Conservation (phyloP, 352 stramenopile species). For the Globisporangium middletonii region DNA sequence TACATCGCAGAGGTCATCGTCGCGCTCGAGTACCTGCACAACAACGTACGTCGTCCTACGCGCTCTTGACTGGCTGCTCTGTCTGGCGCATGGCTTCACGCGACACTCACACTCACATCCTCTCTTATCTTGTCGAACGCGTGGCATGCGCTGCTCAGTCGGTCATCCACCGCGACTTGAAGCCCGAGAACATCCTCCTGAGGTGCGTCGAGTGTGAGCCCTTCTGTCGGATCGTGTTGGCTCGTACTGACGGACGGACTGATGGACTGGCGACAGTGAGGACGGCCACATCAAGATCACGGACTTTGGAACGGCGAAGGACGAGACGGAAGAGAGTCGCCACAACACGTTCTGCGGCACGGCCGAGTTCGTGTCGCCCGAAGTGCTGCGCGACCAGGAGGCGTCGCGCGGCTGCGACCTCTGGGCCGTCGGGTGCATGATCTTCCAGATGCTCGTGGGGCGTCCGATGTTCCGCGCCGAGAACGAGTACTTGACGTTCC, state of each 20-base stretch:
- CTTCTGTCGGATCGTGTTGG: not conserved
- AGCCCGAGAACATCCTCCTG: conserved; percentile 88
- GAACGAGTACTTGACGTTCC: conserved; percentile 90
- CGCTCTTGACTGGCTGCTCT: not conserved
- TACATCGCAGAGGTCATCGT: conserved; percentile 93
- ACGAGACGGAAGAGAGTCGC: conserved; percentile 71
- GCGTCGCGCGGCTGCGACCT: conserved; percentile 82
- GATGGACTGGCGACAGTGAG: conserved; percentile 19
- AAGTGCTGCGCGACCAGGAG: conserved; percentile 84
- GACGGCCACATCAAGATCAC: conserved; percentile 88
- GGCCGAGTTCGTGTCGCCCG: conserved; percentile 89
- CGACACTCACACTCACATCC: not conserved
- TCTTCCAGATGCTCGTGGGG: conserved; percentile 88
- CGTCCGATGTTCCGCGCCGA: conserved; percentile 82
- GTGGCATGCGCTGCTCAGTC: conserved; percentile 23
- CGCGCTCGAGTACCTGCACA: conserved; percentile 93
- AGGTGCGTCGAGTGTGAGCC: conserved; percentile 13
- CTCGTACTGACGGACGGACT: not conserved
- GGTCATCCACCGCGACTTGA: conserved; percentile 96
- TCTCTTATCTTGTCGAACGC: not conserved
- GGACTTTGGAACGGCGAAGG: conserved; percentile 87
- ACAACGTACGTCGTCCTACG: conserved; percentile 31
- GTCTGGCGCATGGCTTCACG: not conserved
- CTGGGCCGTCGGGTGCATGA: conserved; percentile 89
- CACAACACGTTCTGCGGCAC: conserved; percentile 90